phyloP scores from a whole-genome alignment of 1,284 basidiomycete genomes.

The Xerocomus amazonicus region DNA sequence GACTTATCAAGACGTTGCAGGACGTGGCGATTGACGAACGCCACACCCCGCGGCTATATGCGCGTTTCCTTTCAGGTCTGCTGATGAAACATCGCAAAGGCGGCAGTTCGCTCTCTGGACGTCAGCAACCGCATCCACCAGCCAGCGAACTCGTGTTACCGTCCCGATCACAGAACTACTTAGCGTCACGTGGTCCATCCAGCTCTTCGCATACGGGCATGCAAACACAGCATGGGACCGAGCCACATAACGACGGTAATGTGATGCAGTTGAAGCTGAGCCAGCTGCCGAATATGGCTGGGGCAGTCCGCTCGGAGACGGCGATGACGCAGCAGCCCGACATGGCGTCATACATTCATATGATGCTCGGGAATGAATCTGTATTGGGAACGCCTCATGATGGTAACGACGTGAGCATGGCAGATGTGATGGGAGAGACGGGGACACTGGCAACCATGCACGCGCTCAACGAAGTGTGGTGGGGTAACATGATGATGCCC shows the following conservation, averaged over 20 bases:
- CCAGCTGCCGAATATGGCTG: background rate
- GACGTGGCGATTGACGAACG: conserved; percentile 78
- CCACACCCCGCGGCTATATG: conserved; percentile 77
- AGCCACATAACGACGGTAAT: conserved; percentile 9
- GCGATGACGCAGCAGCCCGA: conserved; percentile 41
- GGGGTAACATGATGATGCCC: conserved; percentile 79
- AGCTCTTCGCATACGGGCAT: conserved; percentile 10
- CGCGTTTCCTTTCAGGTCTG: conserved; percentile 70
- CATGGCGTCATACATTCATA: conserved; percentile 36
- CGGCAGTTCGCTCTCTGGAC: conserved; percentile 40
- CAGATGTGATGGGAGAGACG: conserved; percentile 42
- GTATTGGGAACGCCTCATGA: background rate
- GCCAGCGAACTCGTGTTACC: conserved; percentile 20
- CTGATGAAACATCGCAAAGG: conserved; percentile 65
- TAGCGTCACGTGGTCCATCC: conserved; percentile 6
- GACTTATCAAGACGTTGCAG: conserved; percentile 68
- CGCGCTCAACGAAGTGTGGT: conserved; percentile 66
- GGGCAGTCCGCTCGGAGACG: background rate
- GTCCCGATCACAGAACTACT: conserved; percentile 6
- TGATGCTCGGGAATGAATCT: background rate
- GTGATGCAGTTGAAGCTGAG: conserved; percentile 21
- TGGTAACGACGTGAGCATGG: conserved; percentile 40
- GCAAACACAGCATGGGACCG: conserved; percentile 9
- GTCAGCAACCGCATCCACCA: conserved; percentile 26
- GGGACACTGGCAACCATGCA: conserved; percentile 71